Base-by-base conservation (phyloP, 257 asterid species). In the Misopates orontium region DNA sequence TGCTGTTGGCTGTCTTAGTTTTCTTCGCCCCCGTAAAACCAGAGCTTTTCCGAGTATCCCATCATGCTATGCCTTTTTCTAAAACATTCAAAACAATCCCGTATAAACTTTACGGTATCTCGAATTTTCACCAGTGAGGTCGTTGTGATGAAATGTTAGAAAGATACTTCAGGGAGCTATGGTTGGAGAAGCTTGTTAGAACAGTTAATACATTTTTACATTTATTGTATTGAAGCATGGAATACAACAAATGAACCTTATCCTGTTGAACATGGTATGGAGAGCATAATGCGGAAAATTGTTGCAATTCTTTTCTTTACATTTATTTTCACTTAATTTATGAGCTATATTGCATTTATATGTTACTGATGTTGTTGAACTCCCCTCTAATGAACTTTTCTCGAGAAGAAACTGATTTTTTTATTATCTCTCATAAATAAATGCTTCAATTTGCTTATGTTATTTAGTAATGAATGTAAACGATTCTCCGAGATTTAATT, bases 391-490 rank as follows among this genome's bases (percentile, higher is more conserved):
- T 64, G 49, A 31, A 14, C 31, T 58, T 16, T 54, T 31, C 24
- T 59, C 20, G 6, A 32, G 73, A 53, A 55, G 65, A 63, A 60
- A 57, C n/a, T 20, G 10, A 40, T 36, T 19, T 24, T 31, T 56
- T 68, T 69, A 54, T 73, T 51, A 50, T 24, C 52, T 67, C 57
- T 66, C 32, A 21, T 58, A 40, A n/a, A 9, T 44, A 56, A 67
- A 36, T 66, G 69, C 24, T 1, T 23, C 22, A 20, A 8, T 17
- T 13, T 58, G 56, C n/a, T 28, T 7, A 4, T 69, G 62, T 28
- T 66, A 20, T 44, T 58, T 69, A 20, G 57, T 58, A 36, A 52
- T 8, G 57, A 63, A 19, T 56, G 19, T 20, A 20, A 39, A 32
- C n/a, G 7, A 62, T 45, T 66, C 17, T 66, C 66, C 71, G 21